These are phyloP conservation scores for Linnemannia elongata DNA, from an alignment of 192 early-diverging fungal genomes.

Conservation along the genomic window DNA sequence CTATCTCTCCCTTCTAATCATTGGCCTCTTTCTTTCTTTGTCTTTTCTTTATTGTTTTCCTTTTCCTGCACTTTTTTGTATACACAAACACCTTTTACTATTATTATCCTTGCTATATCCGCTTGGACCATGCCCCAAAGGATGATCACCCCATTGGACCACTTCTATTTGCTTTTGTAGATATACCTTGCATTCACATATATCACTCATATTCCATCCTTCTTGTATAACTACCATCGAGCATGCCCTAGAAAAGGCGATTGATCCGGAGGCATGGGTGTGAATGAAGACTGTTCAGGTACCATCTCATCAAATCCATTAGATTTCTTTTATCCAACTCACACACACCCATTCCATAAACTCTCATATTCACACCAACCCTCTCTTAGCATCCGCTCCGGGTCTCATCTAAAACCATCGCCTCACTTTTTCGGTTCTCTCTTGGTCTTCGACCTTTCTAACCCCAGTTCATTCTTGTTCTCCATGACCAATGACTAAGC, in stretches of 20 bases:
- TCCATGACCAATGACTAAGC: not conserved
- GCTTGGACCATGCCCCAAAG: not conserved
- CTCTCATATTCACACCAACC: not conserved
- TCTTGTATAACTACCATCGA: not conserved
- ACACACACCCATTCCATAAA: not conserved
- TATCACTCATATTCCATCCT: not conserved
- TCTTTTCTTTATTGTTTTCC: not conserved
- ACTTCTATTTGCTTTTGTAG: too few species aligned
- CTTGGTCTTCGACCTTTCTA: not conserved
- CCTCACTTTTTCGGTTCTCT: not conserved
- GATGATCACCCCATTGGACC: slow-evolving; percentile 1
- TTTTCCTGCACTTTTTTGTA: not conserved
- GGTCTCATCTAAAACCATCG: not conserved
- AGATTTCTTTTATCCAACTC: too few species aligned
- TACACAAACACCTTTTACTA: not conserved
- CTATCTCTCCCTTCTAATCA: not conserved
- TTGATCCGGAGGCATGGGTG: too few species aligned
- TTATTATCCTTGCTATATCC: not conserved
- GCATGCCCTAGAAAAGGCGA: not conserved
- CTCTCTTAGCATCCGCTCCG: not conserved
- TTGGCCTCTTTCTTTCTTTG: not conserved
- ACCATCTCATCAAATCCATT: not conserved
- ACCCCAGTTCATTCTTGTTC: not conserved
- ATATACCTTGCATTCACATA: not conserved
- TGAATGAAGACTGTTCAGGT: not conserved